Percentiles rank a stretch among this genome's conserved stretches.
These are phyloP conservation scores for Rhodosporidiobolus sp. DNA, from an alignment of 768 basidiomycete genomes.

Conservation along the genomic window DNA sequence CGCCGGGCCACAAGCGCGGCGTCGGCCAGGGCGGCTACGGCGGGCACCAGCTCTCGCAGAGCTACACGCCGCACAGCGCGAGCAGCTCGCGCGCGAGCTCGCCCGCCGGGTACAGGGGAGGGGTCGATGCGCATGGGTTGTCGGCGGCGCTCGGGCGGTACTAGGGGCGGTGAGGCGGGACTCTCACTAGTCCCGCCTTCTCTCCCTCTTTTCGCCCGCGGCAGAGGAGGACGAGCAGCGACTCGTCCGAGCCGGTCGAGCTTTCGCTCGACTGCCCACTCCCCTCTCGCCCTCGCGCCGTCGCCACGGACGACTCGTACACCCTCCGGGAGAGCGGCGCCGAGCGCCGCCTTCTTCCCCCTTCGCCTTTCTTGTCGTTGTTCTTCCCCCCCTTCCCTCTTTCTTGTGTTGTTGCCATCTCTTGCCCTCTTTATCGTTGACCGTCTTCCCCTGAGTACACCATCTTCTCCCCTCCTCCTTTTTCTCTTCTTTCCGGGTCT, in stretches of 20 bases:
- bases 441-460: not conserved
- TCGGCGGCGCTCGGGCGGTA: conserved; percentile 1
- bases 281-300: not conserved
- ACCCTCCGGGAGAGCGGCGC: too few relatives aligned
- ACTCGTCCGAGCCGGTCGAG: not conserved
- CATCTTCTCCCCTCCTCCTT: not conserved
- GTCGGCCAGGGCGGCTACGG: not conserved
- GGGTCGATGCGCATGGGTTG: conserved; percentile 1
- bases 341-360: not conserved
- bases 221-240: not conserved
- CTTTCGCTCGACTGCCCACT: not conserved
- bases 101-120: conserved; percentile 1
- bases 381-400: not conserved
- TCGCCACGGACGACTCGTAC: too few relatives aligned
- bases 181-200: not conserved
- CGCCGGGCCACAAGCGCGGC: conserved; percentile 38
- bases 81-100: conserved; percentile 6
- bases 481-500: not conserved
- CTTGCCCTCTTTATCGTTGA: not conserved
- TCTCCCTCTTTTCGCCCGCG: too few relatives aligned
- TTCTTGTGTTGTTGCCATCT: not conserved
- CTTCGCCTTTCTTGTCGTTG: not conserved
- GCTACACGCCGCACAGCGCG: conserved; percentile 7
- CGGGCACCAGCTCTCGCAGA: conserved; percentile 28
- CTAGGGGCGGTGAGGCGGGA: not conserved